Evolutionary conservation across 1,284 basidiomycete species (phyloP).

Genomic region (Violaceomyces palustris): DNA sequence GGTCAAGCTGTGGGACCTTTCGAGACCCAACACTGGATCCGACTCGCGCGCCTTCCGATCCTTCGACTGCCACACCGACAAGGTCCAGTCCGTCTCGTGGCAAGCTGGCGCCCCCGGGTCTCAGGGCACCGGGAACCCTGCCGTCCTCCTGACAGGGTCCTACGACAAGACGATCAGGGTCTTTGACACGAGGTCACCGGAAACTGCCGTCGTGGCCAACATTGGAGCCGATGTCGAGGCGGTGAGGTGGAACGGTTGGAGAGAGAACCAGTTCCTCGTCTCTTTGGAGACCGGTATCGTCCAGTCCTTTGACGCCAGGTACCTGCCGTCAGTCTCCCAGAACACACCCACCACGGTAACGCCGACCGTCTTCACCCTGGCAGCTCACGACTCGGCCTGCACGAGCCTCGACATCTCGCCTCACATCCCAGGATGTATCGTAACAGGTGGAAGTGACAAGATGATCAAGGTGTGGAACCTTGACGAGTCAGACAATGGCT

Average conservation of each 20-base stretch:
- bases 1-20: constrained; percentile 96
- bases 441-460: constrained; percentile 90
- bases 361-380: constrained; percentile 70
- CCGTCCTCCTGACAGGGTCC: constrained; percentile 82
- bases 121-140: constrained; percentile 61
- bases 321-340: constrained; percentile 63
- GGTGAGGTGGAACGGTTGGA: constrained; percentile 93
- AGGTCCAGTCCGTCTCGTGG: constrained; percentile 98
- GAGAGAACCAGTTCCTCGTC: constrained; percentile 78
- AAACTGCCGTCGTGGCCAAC: constrained; percentile 68
- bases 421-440: constrained; percentile 82
- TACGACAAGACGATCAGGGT: constrained; percentile 89
- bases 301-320: constrained; percentile 84
- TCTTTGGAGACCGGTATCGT: constrained; percentile 49
- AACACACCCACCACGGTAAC: no score
- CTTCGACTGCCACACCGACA: constrained; percentile 80
- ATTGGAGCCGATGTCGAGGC: constrained; percentile 89
- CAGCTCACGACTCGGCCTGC: constrained; percentile 91
- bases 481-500: constrained; percentile 56
- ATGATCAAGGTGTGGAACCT: constrained; percentile 77
- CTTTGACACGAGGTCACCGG: constrained; percentile 83
- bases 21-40: constrained; percentile 60
- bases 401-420: constrained; percentile 87
- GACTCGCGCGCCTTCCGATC: constrained; percentile 65
- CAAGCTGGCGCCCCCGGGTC: constrained; percentile 57